Evolutionary conservation across 208 protist genomes (phyloP).

Genomic region (Zelonia costaricensis): DNA sequence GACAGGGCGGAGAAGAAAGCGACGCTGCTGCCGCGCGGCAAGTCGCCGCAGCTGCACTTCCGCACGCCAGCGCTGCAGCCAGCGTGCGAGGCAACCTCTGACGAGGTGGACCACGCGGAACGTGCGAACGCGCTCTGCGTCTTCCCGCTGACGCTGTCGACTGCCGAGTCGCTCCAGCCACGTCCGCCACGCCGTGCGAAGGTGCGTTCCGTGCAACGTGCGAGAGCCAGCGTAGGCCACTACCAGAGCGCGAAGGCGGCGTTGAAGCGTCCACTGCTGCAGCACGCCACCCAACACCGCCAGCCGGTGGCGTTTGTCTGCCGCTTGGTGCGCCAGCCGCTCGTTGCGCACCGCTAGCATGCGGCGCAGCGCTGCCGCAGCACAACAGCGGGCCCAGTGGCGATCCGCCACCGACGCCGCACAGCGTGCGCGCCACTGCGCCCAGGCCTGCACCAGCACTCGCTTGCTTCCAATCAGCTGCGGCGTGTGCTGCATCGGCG

Average conservation of each 20-base stretch:
- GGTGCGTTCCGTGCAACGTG: background rate
- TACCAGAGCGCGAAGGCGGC: background rate
- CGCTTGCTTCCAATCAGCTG: conserved; percentile 1
- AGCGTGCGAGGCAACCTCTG: conserved; percentile 1
- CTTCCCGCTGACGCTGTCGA: background rate
- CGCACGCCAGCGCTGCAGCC: conserved; percentile 5
- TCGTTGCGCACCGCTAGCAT: conserved; percentile 5
- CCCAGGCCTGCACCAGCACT: conserved; percentile 10
- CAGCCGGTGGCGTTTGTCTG: background rate
- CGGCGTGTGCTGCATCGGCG: conserved; percentile 11
- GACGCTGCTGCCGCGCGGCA: background rate
- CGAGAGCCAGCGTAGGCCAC: background rate
- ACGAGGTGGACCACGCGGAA: background rate
- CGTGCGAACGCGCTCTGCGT: background rate
- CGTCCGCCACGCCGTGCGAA: background rate
- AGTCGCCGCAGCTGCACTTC: conserved; percentile 6
- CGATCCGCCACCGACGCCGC: conserved; percentile 7
- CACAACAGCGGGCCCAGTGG: background rate
- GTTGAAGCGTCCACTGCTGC: conserved; percentile 6
- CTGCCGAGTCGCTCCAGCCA: background rate
- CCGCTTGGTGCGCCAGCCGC: background rate
- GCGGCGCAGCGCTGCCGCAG: background rate
- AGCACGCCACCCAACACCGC: background rate
- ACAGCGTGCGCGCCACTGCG: conserved; percentile 10
- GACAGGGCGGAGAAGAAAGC: conserved; percentile 1